These are phyloP conservation scores for Fusarium equiseti DNA, from an alignment of 2,329 filamentous ascomycete genomes.

Conservation along the genomic window DNA sequence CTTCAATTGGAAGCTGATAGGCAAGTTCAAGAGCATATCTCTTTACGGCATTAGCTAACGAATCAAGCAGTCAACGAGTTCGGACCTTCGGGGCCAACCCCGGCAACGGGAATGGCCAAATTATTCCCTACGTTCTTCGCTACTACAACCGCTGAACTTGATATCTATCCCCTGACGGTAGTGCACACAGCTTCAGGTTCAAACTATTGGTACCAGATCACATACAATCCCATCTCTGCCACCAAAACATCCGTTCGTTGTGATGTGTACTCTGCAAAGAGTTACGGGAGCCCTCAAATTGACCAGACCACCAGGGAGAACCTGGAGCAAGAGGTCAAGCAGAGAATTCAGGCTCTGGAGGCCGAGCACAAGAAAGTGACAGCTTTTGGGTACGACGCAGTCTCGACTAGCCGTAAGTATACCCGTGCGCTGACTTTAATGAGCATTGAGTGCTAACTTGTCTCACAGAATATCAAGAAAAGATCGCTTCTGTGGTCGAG, in stretches of 20 bases:
- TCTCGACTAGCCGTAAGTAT: not conserved
- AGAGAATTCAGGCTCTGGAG: not conserved
- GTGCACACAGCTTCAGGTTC: not conserved
- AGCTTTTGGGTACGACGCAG: not conserved
- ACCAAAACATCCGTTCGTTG: constrained; percentile 4
- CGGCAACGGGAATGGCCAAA: not conserved
- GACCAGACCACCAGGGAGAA: not conserved
- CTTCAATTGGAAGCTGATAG: constrained; percentile 6
- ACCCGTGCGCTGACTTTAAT: not conserved
- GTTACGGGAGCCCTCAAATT: not conserved
- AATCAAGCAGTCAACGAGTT: not conserved
- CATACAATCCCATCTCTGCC: constrained; percentile 3
- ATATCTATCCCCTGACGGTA: not conserved
- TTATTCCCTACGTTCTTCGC: not conserved
- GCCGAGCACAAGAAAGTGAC: not conserved
- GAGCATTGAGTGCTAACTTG: not conserved
- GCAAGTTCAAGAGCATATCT: not conserved
- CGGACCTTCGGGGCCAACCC: not conserved
- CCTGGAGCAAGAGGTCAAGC: not conserved
- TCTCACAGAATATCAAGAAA: not conserved
- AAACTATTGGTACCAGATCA: constrained; percentile 1
- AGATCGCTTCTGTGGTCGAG: not conserved
- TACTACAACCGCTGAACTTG: not conserved
- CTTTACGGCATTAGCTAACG: not conserved
- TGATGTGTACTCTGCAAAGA: not conserved